Percentiles rank a stretch among this genome's conserved stretches.
phyloP scores from a whole-genome alignment of 148 eudicot species.

The Persicaria maculosa region DNA sequence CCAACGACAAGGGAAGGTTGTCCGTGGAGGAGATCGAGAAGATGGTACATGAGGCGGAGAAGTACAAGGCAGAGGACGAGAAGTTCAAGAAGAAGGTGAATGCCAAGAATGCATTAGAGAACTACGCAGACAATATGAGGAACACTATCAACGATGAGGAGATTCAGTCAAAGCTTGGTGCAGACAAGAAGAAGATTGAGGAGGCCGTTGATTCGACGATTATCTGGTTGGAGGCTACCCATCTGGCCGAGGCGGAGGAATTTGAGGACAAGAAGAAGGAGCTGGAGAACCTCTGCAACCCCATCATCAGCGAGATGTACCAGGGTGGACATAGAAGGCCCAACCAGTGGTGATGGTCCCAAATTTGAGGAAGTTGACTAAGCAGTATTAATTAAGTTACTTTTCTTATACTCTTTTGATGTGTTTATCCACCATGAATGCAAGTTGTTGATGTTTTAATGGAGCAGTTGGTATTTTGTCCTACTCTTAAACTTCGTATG shows the following conservation, averaged over 20 bases:
- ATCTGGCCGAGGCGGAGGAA: conserved; percentile 8
- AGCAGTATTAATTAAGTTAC: not conserved
- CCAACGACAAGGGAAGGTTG: conserved; percentile 9
- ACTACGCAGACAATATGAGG: conserved; percentile 11
- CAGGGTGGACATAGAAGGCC: too few relatives aligned
- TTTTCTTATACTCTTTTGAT: too few relatives aligned
- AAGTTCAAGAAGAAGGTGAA: conserved; percentile 13
- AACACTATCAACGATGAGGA: conserved; percentile 10
- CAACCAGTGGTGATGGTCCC: too few relatives aligned
- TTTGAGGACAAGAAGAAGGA: conserved; percentile 10
- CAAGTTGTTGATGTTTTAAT: too few relatives aligned
- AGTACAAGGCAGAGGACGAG: conserved; percentile 15
- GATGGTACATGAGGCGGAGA: conserved; percentile 14
- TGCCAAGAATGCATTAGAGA: conserved; percentile 11
- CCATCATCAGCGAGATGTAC: conserved; percentile 13
- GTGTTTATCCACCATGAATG: too few relatives aligned
- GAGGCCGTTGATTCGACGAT: conserved; percentile 2
- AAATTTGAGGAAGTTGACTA: not conserved
- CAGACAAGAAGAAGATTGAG: conserved; percentile 10
- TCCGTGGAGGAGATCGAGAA: conserved; percentile 10
- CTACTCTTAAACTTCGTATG: too few relatives aligned
- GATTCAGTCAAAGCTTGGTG: not conserved
- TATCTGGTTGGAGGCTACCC: conserved; percentile 11
- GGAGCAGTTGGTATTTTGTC: too few relatives aligned
- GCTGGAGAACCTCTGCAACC: conserved; percentile 11